Evolutionary conservation across 2,329 filamentous ascomycete genomes (phyloP).

Genomic region (Akanthomyces dipterigenus): DNA sequence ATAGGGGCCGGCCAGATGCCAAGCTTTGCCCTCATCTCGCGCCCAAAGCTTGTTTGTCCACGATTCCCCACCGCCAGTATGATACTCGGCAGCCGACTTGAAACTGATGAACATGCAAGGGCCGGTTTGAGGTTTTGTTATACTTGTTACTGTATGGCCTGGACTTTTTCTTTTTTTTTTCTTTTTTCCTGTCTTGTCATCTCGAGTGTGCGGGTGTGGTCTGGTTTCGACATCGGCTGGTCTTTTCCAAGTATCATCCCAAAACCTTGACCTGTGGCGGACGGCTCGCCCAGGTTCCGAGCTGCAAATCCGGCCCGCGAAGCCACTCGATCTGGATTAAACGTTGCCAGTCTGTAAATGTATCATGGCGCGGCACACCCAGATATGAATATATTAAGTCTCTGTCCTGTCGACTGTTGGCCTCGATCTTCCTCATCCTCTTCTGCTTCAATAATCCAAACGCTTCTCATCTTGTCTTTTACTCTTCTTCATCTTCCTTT

Average conservation of each 20-base stretch:
- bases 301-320: neutral
- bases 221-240: neutral
- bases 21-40: neutral
- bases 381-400: slow-evolving; percentile 6
- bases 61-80: neutral
- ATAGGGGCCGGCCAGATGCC: neutral
- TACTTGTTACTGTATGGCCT: neutral
- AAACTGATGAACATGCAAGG: neutral
- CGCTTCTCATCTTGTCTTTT: slow-evolving; percentile 9
- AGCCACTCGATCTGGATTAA: neutral
- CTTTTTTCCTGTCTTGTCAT: neutral
- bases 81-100: neutral
- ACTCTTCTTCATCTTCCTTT: neutral
- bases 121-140: neutral
- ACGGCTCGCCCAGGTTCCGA: neutral
- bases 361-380: neutral
- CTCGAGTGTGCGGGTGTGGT: neutral
- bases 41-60: neutral
- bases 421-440: neutral
- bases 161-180: neutral
- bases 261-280: neutral
- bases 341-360: neutral
- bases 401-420: neutral
- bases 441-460: neutral
- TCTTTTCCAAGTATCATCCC: no score